Evolutionary conservation across 805 yeast species (phyloP).

Genomic region (Yarrowia deformans): DNA sequence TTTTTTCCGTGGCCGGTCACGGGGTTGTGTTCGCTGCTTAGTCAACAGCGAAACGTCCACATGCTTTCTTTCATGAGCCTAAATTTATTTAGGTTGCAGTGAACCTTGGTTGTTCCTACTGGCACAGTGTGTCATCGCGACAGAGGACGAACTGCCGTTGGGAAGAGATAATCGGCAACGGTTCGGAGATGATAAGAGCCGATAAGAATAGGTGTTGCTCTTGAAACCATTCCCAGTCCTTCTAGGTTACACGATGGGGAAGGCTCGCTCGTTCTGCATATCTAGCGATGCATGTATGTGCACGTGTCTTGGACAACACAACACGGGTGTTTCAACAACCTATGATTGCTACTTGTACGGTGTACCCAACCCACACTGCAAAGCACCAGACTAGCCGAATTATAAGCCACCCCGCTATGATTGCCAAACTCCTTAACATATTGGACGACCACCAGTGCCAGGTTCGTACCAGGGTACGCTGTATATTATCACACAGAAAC

Average conservation of each 20-base stretch:
- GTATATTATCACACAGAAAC: not conserved
- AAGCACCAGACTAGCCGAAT: not conserved
- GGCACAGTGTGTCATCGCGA: conserved; percentile 8
- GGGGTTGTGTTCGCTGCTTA: conserved; percentile 2
- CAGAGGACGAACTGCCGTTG: not conserved
- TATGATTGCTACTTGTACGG: conserved; percentile 6
- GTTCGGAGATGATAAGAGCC: conserved; percentile 6
- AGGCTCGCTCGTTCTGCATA: not conserved
- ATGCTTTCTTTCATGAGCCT: conserved; percentile 11
- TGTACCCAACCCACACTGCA: not conserved
- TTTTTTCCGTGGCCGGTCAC: not conserved
- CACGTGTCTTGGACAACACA: conserved; percentile 16
- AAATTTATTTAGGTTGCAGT: not conserved
- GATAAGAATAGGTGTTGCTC: not conserved
- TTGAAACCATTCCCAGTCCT: not conserved
- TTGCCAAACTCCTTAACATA: not conserved
- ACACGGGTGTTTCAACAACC: not conserved
- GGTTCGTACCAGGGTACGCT: no score
- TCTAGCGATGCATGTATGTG: conserved; percentile 4
- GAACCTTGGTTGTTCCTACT: conserved; percentile 7
- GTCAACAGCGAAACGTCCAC: conserved; percentile 12
- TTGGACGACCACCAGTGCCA: not conserved
- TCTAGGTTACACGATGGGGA: not conserved
- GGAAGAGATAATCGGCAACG: not conserved
- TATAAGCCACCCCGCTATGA: not conserved